phyloP scores from a whole-genome alignment of 192 early-diverging fungal species.

The Kickxella alabastrina region DNA sequence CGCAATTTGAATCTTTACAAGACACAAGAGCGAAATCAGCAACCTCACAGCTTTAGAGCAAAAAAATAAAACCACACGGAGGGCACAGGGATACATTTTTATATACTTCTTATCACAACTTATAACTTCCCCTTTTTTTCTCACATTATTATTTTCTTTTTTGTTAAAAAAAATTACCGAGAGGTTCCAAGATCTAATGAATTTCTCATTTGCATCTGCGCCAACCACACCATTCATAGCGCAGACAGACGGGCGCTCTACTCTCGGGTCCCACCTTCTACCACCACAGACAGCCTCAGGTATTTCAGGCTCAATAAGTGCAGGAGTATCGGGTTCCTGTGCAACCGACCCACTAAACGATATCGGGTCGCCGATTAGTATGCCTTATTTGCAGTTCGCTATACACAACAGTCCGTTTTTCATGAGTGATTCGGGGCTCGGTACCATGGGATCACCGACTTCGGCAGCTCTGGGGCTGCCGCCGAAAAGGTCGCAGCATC shows the following conservation, averaged over 20 bases:
- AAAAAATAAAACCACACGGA: no score
- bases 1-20: no score
- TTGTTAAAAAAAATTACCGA: no score
- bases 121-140: no score
- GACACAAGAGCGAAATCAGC: no score
- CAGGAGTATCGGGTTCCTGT: conserved; percentile 9
- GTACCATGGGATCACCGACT: conserved; percentile 22
- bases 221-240: conserved; percentile 50
- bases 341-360: conserved; percentile 45
- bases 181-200: no score
- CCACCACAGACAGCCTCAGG: conserved; percentile 11
- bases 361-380: conserved; percentile 34
- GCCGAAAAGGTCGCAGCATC: conserved; percentile 16
- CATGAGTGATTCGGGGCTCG: conserved; percentile 7
- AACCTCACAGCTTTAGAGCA: no score
- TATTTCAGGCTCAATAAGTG: neutral
- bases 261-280: conserved; percentile 15
- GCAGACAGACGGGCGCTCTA: conserved; percentile 29
- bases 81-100: no score
- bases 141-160: no score
- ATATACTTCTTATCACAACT: no score
- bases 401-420: conserved; percentile 36
- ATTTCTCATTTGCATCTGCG: conserved; percentile 53
- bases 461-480: conserved; percentile 8
- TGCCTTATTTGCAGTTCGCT: conserved; percentile 41